Evolutionary conservation across 169 alveolate genomes (phyloP).

Genomic region (Plasmodium ovale): DNA sequence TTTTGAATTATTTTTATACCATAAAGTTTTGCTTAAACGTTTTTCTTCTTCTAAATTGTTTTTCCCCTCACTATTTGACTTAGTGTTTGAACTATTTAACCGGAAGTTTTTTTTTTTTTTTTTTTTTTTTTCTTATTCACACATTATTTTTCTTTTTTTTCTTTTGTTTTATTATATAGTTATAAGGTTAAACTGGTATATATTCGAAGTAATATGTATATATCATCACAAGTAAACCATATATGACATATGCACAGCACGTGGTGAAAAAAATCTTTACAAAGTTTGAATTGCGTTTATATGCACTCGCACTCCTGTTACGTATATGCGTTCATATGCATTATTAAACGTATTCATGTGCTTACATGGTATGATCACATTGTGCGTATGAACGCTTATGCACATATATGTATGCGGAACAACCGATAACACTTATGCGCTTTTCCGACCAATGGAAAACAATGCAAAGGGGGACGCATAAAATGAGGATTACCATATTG

Average conservation of each 20-base stretch:
- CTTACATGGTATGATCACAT: too few relatives aligned
- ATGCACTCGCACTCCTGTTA: too few relatives aligned
- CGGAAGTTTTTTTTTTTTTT: conserved; percentile 11
- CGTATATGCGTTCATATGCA: too few relatives aligned
- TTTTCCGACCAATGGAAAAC: too few relatives aligned
- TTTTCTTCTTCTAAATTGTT: neutral
- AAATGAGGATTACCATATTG: too few relatives aligned
- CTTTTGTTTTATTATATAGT: neutral
- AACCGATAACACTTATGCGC: too few relatives aligned
- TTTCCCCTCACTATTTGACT: neutral
- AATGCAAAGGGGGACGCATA: too few relatives aligned
- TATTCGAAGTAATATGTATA: neutral
- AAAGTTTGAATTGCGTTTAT: neutral
- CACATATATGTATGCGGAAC: too few relatives aligned
- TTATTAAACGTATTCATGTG: too few relatives aligned
- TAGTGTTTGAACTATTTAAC: neutral
- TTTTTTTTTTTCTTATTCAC: conserved; percentile 22
- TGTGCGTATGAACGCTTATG: too few relatives aligned
- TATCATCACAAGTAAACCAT: neutral
- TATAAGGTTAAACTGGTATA: neutral
- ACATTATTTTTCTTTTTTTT: conserved; percentile 5
- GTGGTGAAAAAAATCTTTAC: neutral
- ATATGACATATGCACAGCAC: neutral
- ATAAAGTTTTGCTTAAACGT: neutral
- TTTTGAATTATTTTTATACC: neutral